These are phyloP conservation scores for Pyrus hybrid DNA, from an alignment of 331 rosid genomes.

Conservation along the genomic window DNA sequence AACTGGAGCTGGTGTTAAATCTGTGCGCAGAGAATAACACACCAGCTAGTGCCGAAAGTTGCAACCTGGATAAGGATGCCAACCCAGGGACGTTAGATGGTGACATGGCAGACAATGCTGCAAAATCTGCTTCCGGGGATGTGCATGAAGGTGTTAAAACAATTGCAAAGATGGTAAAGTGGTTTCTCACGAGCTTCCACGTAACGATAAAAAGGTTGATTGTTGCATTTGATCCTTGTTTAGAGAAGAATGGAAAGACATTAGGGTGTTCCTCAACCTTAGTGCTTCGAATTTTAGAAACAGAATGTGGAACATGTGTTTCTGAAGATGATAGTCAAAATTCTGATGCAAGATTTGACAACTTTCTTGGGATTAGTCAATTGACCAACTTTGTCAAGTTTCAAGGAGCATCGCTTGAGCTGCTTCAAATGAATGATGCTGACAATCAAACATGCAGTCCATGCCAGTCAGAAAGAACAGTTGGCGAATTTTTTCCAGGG, in stretches of 20 bases:
- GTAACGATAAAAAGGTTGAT: conserved; percentile 53
- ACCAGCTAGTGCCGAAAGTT: conserved; percentile 33
- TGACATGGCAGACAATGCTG: conserved; percentile 27
- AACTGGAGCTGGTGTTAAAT: conserved; percentile 77
- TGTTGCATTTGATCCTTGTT: conserved; percentile 72
- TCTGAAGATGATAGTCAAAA: conserved; percentile 56
- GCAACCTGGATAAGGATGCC: conserved; percentile 25
- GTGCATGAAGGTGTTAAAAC: conserved; percentile 94
- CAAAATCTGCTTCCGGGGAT: conserved; percentile 52
- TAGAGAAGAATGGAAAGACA: conserved; percentile 29
- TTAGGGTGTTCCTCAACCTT: conserved; percentile 26
- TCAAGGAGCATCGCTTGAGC: conserved; percentile 67
- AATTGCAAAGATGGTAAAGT: conserved; percentile 80
- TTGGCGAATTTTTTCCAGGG: conserved; percentile 30
- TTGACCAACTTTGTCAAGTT: conserved; percentile 77
- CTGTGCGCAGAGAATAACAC: conserved; percentile 28
- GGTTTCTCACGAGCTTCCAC: conserved; percentile 81
- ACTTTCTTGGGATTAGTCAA: conserved; percentile 70
- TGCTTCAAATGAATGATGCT: conserved; percentile 52
- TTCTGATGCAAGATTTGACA: conserved; percentile 32
- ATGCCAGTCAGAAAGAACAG: conserved; percentile 20
- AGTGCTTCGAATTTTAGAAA: conserved; percentile 72
- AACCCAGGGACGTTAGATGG: conserved; percentile 24
- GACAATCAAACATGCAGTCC: conserved; percentile 20
- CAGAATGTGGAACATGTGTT: conserved; percentile 78